Percentiles rank a stretch among this genome's conserved stretches.
phyloP scores from a whole-genome alignment of 2,329 filamentous ascomycete species.

The Penicillium janthinellum region DNA sequence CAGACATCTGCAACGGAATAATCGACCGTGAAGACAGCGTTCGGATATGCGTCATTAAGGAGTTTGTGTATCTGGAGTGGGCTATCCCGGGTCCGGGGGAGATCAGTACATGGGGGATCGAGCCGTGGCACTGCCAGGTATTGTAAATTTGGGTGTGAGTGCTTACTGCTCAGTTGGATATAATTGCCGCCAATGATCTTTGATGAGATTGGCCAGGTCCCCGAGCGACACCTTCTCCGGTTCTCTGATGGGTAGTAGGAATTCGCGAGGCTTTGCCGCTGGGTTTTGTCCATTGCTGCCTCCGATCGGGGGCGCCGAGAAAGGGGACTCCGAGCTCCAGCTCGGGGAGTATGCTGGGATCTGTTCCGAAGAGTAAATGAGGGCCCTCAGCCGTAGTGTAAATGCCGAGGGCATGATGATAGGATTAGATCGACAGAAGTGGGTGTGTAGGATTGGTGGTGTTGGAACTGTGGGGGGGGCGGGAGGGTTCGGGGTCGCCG shows the following conservation, averaged over 20 bases:
- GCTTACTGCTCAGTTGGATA: slow-evolving; percentile 38
- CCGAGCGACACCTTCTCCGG: slow-evolving; percentile 37
- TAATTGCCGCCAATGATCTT: slow-evolving; percentile 37
- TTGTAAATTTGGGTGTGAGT: not conserved
- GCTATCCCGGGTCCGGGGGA: slow-evolving; percentile 18
- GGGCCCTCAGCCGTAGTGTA: slow-evolving; percentile 40
- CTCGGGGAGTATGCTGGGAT: not conserved
- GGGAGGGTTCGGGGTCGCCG: not conserved
- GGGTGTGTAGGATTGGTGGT: not conserved
- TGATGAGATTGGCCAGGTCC: slow-evolving; percentile 35
- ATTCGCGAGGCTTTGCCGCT: slow-evolving; percentile 26
- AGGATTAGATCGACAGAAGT: not conserved
- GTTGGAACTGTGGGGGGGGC: no score
- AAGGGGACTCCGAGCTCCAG: not conserved
- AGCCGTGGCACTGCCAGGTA: not conserved
- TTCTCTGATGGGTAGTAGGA: slow-evolving; percentile 34
- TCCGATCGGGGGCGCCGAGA: slow-evolving; percentile 8
- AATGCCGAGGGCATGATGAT: slow-evolving; percentile 24
- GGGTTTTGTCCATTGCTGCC: slow-evolving; percentile 16
- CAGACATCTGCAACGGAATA: slow-evolving; percentile 44
- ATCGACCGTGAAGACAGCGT: slow-evolving; percentile 35
- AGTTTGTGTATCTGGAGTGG: slow-evolving; percentile 41
- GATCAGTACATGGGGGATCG: slow-evolving; percentile 3
- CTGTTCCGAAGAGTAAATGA: slow-evolving; percentile 35
- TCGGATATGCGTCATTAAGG: slow-evolving; percentile 38